Conservation (phyloP, 2,329 filamentous ascomycete genomes). For the Coniochaeta prunicola region DNA sequence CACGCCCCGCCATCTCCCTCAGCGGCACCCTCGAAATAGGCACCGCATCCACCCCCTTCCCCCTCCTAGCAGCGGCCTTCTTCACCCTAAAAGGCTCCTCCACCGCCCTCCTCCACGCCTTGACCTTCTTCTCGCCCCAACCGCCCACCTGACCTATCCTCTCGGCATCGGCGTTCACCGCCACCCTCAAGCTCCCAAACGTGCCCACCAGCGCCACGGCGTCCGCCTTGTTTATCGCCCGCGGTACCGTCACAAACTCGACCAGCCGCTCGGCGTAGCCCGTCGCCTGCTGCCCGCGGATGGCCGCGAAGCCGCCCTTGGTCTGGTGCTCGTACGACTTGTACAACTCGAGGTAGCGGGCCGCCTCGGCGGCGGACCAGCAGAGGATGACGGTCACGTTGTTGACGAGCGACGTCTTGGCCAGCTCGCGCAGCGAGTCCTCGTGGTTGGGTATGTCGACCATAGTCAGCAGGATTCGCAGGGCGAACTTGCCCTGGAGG, state of each 20-base stretch:
- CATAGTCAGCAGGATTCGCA: conserved; percentile 82
- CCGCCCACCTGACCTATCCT: conserved; percentile 79
- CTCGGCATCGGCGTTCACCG: conserved; percentile 81
- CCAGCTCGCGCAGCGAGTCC: conserved; percentile 79
- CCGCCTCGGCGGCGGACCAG: conserved; percentile 91
- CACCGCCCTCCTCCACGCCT: conserved; percentile 73
- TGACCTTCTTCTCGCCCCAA: conserved; percentile 94
- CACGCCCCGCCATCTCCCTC: conserved; percentile 7
- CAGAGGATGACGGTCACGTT: conserved; percentile 87
- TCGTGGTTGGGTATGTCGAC: conserved; percentile 95
- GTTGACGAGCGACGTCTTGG: conserved; percentile 88
- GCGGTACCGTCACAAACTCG: conserved; percentile 86
- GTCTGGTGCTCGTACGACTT: conserved; percentile 76
- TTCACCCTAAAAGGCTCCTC: conserved; percentile 77
- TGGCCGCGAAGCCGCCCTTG: conserved; percentile 64
- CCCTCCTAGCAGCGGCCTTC: conserved; percentile 51
- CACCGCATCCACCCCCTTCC: conserved; percentile 14
- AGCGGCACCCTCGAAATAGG: conserved; percentile 9
- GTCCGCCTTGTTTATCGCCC: conserved; percentile 91
- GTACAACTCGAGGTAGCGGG: conserved; percentile 88
- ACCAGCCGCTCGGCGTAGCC: conserved; percentile 81
- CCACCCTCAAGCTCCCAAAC: conserved; percentile 82
- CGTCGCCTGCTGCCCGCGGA: conserved; percentile 76
- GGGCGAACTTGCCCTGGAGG: conserved; percentile 76
- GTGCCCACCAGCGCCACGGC: conserved; percentile 83